Evolutionary conservation across 2,329 filamentous ascomycete species (phyloP).

Genomic region (Penicillium sp.): DNA sequence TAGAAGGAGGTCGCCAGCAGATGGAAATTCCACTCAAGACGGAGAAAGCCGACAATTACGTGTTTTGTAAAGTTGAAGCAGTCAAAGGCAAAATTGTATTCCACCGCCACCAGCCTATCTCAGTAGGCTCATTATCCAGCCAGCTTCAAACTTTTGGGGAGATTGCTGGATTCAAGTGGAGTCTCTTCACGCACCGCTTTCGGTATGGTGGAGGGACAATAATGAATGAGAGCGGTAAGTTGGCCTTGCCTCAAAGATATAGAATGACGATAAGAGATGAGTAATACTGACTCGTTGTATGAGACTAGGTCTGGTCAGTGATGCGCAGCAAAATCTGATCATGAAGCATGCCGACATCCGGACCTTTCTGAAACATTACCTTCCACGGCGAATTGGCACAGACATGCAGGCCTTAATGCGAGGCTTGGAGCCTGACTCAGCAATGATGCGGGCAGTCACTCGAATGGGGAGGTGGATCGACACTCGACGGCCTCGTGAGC

Average conservation of each 20-base stretch:
- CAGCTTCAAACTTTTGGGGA: neutral
- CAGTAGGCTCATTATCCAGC: no score
- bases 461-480: neutral
- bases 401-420: neutral
- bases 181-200: neutral
- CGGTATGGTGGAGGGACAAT: neutral
- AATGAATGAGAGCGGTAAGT: neutral
- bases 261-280: no score
- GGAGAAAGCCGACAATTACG: neutral
- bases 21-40: neutral
- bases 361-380: neutral
- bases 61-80: neutral
- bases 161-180: neutral
- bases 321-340: neutral
- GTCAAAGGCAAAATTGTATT: neutral
- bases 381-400: neutral
- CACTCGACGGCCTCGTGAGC: neutral
- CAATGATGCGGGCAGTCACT: neutral
- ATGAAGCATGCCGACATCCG: neutral
- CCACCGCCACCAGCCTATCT: neutral
- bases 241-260: no score
- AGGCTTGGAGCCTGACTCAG: neutral
- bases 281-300: no score
- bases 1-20: neutral
- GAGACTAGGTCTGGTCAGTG: neutral